phyloP scores from a whole-genome alignment of 2,329 filamentous ascomycete genomes.

The Neonectria punicea region DNA sequence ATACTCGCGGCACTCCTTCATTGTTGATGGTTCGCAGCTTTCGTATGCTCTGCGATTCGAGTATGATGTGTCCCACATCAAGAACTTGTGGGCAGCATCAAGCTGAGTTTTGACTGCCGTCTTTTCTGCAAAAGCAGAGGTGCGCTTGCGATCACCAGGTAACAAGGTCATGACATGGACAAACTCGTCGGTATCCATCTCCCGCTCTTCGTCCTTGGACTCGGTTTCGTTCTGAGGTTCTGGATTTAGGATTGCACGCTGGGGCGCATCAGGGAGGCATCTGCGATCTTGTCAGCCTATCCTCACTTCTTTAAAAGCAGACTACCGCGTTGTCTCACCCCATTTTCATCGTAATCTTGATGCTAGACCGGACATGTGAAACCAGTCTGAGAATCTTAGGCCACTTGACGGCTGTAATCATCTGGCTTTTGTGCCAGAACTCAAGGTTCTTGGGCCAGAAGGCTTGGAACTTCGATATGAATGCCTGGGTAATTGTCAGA shows the following conservation, averaged over 20 bases:
- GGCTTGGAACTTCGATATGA: slow-evolving; percentile 54
- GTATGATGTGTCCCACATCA: slow-evolving; percentile 40
- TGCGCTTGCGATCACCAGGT: neutral
- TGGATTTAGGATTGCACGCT: slow-evolving; percentile 28
- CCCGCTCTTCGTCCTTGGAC: slow-evolving; percentile 14
- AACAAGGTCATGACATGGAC: slow-evolving; percentile 37
- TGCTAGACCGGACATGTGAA: slow-evolving; percentile 29
- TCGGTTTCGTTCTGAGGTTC: slow-evolving; percentile 19
- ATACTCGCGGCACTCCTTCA: slow-evolving; percentile 37
- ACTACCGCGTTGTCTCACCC: slow-evolving; percentile 17
- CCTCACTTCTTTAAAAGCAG: neutral
- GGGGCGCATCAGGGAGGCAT: slow-evolving; percentile 26
- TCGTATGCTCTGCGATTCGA: slow-evolving; percentile 45
- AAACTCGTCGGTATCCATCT: slow-evolving; percentile 14
- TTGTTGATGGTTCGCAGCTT: slow-evolving; percentile 35
- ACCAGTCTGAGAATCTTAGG: slow-evolving; percentile 45
- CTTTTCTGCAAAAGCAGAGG: slow-evolving; percentile 1
- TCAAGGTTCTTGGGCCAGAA: slow-evolving; percentile 54
- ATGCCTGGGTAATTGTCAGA: slow-evolving; percentile 44
- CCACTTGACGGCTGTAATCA: slow-evolving; percentile 44
- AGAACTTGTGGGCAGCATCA: slow-evolving; percentile 41
- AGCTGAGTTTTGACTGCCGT: slow-evolving; percentile 38
- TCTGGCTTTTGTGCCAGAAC: slow-evolving; percentile 49
- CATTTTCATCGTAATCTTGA: slow-evolving; percentile 40
- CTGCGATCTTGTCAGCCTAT: slow-evolving; percentile 4